phyloP scores from a whole-genome alignment of 129 eudicot genomes.

The Silybum marianum region DNA sequence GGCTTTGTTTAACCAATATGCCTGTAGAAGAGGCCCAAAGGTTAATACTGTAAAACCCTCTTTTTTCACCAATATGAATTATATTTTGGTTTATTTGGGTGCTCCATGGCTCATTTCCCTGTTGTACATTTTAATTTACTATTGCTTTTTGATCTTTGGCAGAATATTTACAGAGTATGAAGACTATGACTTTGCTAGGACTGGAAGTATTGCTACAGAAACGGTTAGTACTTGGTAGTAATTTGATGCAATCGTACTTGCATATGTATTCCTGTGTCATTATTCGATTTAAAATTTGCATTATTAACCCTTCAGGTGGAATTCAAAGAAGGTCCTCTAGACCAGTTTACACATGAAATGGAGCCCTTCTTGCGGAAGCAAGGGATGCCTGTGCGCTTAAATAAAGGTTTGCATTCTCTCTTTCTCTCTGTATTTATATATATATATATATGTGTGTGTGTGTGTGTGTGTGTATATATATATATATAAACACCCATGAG shows the following conservation, averaged over 20 bases:
- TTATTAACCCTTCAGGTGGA: slow-evolving; percentile 55
- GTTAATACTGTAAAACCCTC: slow-evolving; percentile 31
- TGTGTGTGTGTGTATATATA: neutral
- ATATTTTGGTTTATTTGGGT: neutral
- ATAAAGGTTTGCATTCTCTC: slow-evolving; percentile 54
- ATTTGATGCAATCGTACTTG: neutral
- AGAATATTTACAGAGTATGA: slow-evolving; percentile 71
- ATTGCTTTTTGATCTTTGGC: slow-evolving; percentile 9
- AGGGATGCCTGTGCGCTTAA: slow-evolving; percentile 94
- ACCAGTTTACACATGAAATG: slow-evolving; percentile 97
- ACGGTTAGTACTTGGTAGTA: slow-evolving; percentile 51
- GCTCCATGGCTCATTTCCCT: neutral
- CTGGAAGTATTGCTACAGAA: slow-evolving; percentile 77
- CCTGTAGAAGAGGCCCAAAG: slow-evolving; percentile 81
- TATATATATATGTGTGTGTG: too few relatives aligned
- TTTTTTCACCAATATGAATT: neutral
- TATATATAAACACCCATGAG: neutral
- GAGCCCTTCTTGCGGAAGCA: slow-evolving; percentile 96
- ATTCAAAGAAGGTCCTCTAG: slow-evolving; percentile 96
- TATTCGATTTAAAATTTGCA: neutral
- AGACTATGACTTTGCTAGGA: slow-evolving; percentile 86
- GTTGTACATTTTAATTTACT: neutral
- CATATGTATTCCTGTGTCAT: neutral
- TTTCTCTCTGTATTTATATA: neutral
- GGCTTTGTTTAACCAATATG: slow-evolving; percentile 77